phyloP scores from a whole-genome alignment of 345 rosid species.

The Camelina sativa region DNA sequence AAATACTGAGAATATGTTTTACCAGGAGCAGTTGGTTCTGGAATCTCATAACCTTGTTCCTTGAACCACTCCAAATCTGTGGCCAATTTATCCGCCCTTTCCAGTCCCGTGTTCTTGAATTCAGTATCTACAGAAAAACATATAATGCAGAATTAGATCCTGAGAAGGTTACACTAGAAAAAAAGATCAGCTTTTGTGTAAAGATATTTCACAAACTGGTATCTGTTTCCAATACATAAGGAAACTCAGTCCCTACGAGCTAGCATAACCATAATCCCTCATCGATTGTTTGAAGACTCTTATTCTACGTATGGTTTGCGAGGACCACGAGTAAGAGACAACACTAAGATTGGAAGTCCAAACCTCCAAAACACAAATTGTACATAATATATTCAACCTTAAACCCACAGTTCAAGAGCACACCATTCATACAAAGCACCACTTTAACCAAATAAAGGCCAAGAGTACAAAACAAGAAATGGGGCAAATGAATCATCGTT shows the following conservation, averaged over 20 bases:
- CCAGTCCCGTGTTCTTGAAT: conserved; percentile 84
- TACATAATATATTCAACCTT: background rate
- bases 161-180: background rate
- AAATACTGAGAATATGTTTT: conserved; percentile 61
- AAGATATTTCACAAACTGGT: conserved; percentile 6
- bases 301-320: background rate
- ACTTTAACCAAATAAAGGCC: background rate
- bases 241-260: background rate
- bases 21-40: conserved; percentile 85
- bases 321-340: conserved; percentile 5
- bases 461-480: background rate
- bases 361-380: background rate
- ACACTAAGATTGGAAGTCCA: background rate
- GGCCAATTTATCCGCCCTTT: conserved; percentile 71
- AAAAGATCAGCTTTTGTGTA: background rate
- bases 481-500: background rate
- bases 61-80: conserved; percentile 89
- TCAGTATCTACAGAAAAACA: conserved; percentile 62
- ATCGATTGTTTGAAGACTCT: background rate
- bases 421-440: background rate
- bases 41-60: conserved; percentile 83
- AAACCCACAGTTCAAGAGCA: background rate
- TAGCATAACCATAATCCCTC: background rate
- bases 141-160: background rate
- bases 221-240: background rate